Base-by-base conservation (phyloP, 768 basidiomycete species). In the Rhodosporidiobolus odoratus region DNA sequence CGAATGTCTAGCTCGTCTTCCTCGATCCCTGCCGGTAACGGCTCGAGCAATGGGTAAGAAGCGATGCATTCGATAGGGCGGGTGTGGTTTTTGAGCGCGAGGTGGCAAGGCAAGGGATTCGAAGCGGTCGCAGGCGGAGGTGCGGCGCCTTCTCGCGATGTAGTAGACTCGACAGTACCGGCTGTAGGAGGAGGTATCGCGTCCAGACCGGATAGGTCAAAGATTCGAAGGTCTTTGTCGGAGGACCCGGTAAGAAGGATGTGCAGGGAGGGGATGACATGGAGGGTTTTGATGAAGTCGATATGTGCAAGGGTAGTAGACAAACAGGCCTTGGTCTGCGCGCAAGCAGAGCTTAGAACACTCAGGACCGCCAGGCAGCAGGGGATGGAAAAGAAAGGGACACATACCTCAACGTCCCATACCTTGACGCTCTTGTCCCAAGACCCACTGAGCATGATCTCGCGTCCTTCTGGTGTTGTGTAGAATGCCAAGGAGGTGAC, bases 391-490 rank as follows among this genome's bases (percentile, higher is more conserved):
- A 71, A 38, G 72, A 34, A 57, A 40, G 50, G 48, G 48, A n/a
- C 21, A 37, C 66, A 9, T 75, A 94, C 95, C 73, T 85, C 79
- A 16, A 84, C 85, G 77, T 94, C 83, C 94, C 94, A 98, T 10
- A 94, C 66, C 78, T 86, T 89, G 79, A 99, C 90, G 0, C 87
- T 87, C 91, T 97, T 88, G 79, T 99, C 96, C 96, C 96, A 99
- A 56, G 93, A 93, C 30, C 90, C 93, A 53, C 90, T 92, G 72
- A 98, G 84, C 45, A 99, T 80, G 13, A 89, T 78, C 71, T 83
- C 82, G 19, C 78, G 80, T 66, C 83, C 81, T 21, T 27, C 1
- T 0, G 59, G 82, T 73, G 81, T 84, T 4, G 68, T 70, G 47
- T 73, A 77, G 76, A 97, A 88, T 10, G 87, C 86, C 40, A 99